These are phyloP conservation scores for Tylopilus sp. DNA, from an alignment of 1,284 basidiomycete species.

Conservation along the genomic window DNA sequence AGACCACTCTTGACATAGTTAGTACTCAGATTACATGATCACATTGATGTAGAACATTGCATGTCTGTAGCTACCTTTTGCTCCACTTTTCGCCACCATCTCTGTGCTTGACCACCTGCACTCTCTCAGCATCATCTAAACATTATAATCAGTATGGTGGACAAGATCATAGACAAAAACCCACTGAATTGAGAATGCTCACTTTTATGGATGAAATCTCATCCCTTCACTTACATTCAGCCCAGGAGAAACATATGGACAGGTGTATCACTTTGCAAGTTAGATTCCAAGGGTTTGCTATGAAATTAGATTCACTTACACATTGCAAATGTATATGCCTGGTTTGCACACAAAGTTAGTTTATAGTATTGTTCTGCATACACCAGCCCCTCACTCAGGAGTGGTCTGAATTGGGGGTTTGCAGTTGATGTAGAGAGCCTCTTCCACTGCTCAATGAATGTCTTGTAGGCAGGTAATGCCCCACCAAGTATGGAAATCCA, in stretches of 20 bases:
- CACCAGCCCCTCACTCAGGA: background rate
- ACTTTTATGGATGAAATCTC: background rate
- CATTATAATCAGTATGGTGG: no score
- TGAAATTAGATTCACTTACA: no score
- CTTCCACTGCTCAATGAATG: constrained; percentile 1
- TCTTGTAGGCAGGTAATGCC: constrained; percentile 1
- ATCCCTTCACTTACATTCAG: background rate
- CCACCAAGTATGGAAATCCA: background rate
- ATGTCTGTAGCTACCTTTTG: no score
- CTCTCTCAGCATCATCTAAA: no score
- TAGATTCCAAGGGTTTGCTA: no score
- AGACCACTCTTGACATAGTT: no score
- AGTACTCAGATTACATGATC: no score
- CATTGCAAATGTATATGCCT: constrained; percentile 1
- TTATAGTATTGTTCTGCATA: background rate
- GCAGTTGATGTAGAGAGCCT: background rate
- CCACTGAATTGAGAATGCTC: background rate
- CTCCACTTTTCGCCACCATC: no score
- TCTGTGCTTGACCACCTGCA: no score
- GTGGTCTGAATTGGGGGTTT: constrained; percentile 1
- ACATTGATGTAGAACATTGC: no score
- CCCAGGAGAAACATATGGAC: constrained; percentile 3
- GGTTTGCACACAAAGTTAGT: background rate
- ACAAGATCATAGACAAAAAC: background rate
- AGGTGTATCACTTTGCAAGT: no score